Evolutionary conservation across 306 rosid species (phyloP).

Genomic region (Lablab purpureus): DNA sequence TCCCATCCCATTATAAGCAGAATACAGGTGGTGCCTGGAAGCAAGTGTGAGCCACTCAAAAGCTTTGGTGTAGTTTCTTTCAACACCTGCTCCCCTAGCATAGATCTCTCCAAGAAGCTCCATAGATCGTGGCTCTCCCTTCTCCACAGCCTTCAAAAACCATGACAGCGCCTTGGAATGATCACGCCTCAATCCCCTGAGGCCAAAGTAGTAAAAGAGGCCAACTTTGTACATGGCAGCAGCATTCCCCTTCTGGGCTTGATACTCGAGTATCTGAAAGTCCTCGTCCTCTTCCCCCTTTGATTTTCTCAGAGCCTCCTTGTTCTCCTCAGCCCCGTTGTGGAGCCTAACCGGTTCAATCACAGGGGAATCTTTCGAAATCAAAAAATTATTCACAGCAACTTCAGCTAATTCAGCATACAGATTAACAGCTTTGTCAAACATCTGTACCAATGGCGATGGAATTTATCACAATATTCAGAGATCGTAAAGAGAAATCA

Average conservation of each 20-base stretch:
- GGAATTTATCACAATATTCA: background rate
- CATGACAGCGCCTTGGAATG: constrained; percentile 82
- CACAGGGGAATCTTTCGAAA: constrained; percentile 86
- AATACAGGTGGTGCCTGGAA: constrained; percentile 75
- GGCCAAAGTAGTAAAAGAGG: constrained; percentile 93
- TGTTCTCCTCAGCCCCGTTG: constrained; percentile 93
- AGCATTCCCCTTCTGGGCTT: constrained; percentile 94
- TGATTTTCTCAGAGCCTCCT: constrained; percentile 87
- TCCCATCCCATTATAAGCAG: constrained; percentile 96
- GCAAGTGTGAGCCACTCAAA: constrained; percentile 93
- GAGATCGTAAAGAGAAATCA: background rate
- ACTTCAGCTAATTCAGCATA: constrained; percentile 91
- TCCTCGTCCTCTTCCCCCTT: constrained; percentile 97
- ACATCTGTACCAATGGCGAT: constrained; percentile 60
- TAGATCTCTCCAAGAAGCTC: constrained; percentile 95
- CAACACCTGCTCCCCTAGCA: constrained; percentile 97
- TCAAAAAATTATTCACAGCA: constrained; percentile 87
- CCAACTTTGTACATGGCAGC: constrained; percentile 95
- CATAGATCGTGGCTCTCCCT: constrained; percentile 96
- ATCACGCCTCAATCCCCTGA: constrained; percentile 93
- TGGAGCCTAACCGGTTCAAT: constrained; percentile 91
- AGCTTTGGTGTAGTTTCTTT: constrained; percentile 91
- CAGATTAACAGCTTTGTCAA: constrained; percentile 79
- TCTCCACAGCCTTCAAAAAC: constrained; percentile 93
- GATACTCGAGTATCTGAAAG: constrained; percentile 92